phyloP scores from a whole-genome alignment of 2,329 filamentous ascomycete genomes.

The Colletotrichum liaoningense region DNA sequence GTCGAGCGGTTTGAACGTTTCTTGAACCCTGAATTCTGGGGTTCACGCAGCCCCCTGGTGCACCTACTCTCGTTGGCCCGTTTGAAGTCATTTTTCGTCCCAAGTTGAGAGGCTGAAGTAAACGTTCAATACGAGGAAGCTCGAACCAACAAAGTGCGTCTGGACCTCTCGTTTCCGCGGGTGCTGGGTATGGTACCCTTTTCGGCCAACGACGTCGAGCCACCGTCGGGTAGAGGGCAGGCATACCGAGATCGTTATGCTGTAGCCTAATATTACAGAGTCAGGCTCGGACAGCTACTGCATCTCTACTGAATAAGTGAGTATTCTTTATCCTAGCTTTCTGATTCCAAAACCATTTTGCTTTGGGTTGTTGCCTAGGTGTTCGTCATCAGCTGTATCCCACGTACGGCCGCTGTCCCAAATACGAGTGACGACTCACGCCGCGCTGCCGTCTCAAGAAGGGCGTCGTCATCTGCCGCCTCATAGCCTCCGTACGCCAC shows the following conservation, averaged over 20 bases:
- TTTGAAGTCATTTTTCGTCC: not conserved
- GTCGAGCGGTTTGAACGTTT: conserved; percentile 13
- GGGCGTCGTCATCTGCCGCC: not conserved
- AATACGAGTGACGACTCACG: not conserved
- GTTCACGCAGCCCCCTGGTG: not conserved
- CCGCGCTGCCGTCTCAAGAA: not conserved
- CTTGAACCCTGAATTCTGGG: conserved; percentile 21
- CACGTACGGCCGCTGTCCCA: not conserved
- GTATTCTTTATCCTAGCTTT: not conserved
- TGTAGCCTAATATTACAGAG: not conserved
- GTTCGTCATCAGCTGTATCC: not conserved
- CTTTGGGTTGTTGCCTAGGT: too few relatives aligned
- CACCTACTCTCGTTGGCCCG: not conserved
- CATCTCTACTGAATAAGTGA: not conserved
- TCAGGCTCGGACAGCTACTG: not conserved
- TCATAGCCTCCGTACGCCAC: not conserved
- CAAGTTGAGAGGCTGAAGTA: not conserved
- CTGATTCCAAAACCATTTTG: not conserved
- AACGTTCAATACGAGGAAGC: not conserved
- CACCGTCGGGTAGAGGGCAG: not conserved
- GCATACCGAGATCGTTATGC: not conserved
- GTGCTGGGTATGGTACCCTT: not conserved
- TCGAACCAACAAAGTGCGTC: not conserved
- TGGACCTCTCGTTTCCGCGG: not conserved
- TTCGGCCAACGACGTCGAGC: not conserved